These are phyloP conservation scores for Macrophomina tecta DNA, from an alignment of 2,329 filamentous ascomycete species.

Conservation along the genomic window DNA sequence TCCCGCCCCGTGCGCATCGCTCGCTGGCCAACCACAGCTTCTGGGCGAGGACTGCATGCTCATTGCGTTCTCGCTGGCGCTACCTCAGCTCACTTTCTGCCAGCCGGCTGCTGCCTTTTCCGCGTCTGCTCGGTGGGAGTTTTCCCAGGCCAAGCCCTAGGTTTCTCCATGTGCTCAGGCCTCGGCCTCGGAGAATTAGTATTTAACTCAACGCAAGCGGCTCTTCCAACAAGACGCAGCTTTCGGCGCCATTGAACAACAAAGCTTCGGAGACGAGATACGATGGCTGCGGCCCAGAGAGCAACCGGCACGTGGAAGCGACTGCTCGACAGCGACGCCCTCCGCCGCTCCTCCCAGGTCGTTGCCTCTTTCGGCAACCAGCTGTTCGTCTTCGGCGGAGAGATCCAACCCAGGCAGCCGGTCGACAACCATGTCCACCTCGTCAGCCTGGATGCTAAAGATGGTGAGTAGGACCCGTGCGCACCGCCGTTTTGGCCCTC, in stretches of 20 bases:
- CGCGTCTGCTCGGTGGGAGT: background rate
- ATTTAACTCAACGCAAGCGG: background rate
- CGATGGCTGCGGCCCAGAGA: background rate
- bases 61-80: background rate
- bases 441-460: slow-evolving; percentile 44
- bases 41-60: background rate
- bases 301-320: slow-evolving; percentile 45
- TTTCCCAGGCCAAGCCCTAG: background rate
- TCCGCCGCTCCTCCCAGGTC: slow-evolving; percentile 77
- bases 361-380: slow-evolving; percentile 64
- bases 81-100: background rate
- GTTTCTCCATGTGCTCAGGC: background rate
- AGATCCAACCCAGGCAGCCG: slow-evolving; percentile 68
- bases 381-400: slow-evolving; percentile 80
- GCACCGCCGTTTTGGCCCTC: background rate
- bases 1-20: slow-evolving; percentile 1
- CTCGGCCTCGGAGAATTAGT: background rate
- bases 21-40: background rate
- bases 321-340: slow-evolving; percentile 42
- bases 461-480: slow-evolving; percentile 14
- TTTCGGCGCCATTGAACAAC: background rate
- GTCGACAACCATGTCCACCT: slow-evolving; percentile 76
- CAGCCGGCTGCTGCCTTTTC: background rate
- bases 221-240: background rate
- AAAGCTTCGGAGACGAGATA: background rate